A percentile compares a stretch with the other conserved stretches of the same genome.
Conservation (phyloP, 305 asterid genomes). For the Petunia hybrid region DNA sequence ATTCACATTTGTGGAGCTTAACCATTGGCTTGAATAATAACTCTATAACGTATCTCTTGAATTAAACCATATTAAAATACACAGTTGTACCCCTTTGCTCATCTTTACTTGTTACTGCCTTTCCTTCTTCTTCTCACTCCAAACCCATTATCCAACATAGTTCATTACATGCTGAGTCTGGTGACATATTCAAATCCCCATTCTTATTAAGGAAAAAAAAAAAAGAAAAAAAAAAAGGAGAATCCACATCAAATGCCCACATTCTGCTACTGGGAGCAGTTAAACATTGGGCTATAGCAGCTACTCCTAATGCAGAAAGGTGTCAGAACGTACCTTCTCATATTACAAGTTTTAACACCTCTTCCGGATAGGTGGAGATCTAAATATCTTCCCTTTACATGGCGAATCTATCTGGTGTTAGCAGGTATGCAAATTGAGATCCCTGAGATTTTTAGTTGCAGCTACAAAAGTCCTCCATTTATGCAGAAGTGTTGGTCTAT, state of each 20-base stretch:
- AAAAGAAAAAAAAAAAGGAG: neutral
- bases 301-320: neutral
- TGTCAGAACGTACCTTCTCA: neutral
- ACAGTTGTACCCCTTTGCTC: neutral
- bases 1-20: constrained; percentile 5
- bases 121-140: neutral
- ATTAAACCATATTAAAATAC: neutral
- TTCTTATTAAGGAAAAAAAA: neutral
- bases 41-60: no score
- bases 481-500: neutral
- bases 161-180: neutral
- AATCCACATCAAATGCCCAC: neutral
- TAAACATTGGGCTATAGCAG: neutral
- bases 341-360: neutral
- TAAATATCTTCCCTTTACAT: neutral
- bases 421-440: neutral
- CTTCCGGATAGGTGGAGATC: neutral
- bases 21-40: neutral
- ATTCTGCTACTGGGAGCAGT: neutral
- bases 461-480: neutral
- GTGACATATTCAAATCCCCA: neutral
- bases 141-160: neutral
- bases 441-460: neutral
- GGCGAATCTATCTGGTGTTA: neutral
- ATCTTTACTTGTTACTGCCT: neutral